These are phyloP conservation scores for Saccharomyces pastorianus DNA, from an alignment of 1,139 yeast species.

Conservation along the genomic window DNA sequence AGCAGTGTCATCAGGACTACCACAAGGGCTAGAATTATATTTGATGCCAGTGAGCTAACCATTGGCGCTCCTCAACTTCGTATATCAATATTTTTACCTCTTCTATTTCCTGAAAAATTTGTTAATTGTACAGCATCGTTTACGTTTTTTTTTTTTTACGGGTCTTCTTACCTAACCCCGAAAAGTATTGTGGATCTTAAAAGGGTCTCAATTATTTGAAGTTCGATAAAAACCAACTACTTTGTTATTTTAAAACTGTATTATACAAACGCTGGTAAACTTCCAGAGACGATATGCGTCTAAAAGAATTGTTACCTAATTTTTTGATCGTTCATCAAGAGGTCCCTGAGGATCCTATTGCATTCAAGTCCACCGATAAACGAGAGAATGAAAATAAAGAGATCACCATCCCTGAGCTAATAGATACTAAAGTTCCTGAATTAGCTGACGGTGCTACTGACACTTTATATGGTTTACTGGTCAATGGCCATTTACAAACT, in stretches of 20 bases:
- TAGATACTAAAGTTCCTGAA: slow-evolving; percentile 37
- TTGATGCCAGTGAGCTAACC: neutral
- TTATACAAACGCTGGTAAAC: neutral
- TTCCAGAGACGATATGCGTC: neutral
- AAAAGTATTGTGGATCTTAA: neutral
- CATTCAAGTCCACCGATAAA: slow-evolving; percentile 6
- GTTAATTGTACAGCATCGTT: neutral
- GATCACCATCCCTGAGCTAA: slow-evolving; percentile 16
- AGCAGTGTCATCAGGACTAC: slow-evolving; percentile 15
- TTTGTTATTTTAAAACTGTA: neutral
- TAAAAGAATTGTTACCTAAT: slow-evolving; percentile 1
- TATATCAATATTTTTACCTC: neutral
- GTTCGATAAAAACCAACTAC: neutral
- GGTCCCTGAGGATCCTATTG: slow-evolving; percentile 5
- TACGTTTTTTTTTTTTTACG: neutral
- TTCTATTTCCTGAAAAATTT: neutral
- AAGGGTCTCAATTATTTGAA: neutral
- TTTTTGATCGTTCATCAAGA: slow-evolving; percentile 9
- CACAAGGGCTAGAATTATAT: neutral
- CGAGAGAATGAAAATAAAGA: slow-evolving; percentile 2
- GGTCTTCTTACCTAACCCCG: neutral
- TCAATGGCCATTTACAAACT: slow-evolving; percentile 66
- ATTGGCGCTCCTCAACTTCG: neutral
- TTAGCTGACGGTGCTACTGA: slow-evolving; percentile 36
- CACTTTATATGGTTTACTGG: slow-evolving; percentile 49